phyloP scores from a whole-genome alignment of 139 green algal genomes.

The Ettlia oleoabundans region DNA sequence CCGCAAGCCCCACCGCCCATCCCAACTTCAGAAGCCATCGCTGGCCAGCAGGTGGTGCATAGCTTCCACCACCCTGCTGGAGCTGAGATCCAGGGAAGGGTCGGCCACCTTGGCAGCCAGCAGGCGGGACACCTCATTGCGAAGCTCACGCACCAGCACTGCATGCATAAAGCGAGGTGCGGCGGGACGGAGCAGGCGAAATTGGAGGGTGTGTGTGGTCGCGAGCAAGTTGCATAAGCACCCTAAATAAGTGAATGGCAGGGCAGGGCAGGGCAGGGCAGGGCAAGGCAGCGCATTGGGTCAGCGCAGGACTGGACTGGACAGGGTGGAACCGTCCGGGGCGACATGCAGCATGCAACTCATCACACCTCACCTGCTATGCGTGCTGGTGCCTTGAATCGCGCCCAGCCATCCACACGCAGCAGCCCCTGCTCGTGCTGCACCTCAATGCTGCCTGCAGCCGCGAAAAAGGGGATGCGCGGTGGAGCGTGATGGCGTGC shows the following conservation, averaged over 20 bases:
- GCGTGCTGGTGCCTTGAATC: slow-evolving; percentile 71
- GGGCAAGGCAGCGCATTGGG: no score
- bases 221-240: background rate
- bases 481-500: background rate
- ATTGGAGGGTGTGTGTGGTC: background rate
- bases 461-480: no score
- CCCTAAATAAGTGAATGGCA: no score
- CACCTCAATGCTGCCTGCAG: slow-evolving; percentile 53
- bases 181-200: background rate
- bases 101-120: slow-evolving; percentile 73
- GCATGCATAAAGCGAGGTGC: background rate
- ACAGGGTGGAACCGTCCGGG: background rate
- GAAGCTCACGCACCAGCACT: slow-evolving; percentile 80
- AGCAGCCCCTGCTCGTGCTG: slow-evolving; percentile 58
- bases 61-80: slow-evolving; percentile 54
- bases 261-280: no score
- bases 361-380: slow-evolving; percentile 42
- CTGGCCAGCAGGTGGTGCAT: slow-evolving; percentile 73
- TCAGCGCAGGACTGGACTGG: background rate
- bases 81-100: slow-evolving; percentile 64
- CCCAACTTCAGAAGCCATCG: slow-evolving; percentile 84
- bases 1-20: no score
- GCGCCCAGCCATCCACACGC: slow-evolving; percentile 66
- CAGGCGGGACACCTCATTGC: slow-evolving; percentile 67
- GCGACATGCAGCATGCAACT: no score